Conservation (phyloP, 108 stramenopile genomes). For the Fistulifera solaris region DNA sequence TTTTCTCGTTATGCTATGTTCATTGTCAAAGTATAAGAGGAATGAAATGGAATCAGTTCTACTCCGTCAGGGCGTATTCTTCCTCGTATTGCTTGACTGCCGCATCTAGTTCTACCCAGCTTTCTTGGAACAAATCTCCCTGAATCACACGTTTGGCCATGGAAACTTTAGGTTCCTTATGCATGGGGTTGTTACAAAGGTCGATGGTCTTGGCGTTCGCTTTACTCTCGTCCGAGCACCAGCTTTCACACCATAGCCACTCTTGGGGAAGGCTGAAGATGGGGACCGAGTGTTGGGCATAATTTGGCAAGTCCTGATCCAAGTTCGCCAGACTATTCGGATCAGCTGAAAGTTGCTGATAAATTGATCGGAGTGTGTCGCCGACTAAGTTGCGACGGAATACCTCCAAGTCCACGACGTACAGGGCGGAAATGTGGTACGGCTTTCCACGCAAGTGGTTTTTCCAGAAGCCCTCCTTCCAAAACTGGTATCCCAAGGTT, state of each 20-base stretch:
- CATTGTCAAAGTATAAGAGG: too few relatives aligned
- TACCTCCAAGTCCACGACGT: constrained; percentile 91
- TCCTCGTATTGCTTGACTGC: constrained; percentile 63
- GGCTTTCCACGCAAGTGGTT: constrained; percentile 85
- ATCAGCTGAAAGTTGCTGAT: constrained; percentile 90
- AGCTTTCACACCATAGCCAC: constrained; percentile 99
- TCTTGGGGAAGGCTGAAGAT: constrained; percentile 92
- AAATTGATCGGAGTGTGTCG: constrained; percentile 86
- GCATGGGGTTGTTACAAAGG: constrained; percentile 97
- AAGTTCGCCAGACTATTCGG: constrained; percentile 95
- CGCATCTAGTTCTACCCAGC: constrained; percentile 96
- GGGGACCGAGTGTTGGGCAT: constrained; percentile 84
- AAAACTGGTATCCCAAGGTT: constrained; percentile 94
- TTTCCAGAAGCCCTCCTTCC: constrained; percentile 94
- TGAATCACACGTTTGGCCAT: constrained; percentile 97
- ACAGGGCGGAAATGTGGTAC: constrained; percentile 96
- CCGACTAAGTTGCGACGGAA: constrained; percentile 88
- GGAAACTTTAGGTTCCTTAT: constrained; percentile 98
- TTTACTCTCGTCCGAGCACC: constrained; percentile 98
- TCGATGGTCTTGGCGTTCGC: constrained; percentile 96
- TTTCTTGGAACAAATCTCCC: constrained; percentile 89
- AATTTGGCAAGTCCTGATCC: constrained; percentile 99
- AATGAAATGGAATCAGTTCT: too few relatives aligned
- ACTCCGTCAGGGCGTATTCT: constrained; percentile 12
- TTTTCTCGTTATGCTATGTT: too few relatives aligned